Evolutionary conservation across 768 basidiomycete genomes (phyloP).

Genomic region (Auriscalpium microsporum): DNA sequence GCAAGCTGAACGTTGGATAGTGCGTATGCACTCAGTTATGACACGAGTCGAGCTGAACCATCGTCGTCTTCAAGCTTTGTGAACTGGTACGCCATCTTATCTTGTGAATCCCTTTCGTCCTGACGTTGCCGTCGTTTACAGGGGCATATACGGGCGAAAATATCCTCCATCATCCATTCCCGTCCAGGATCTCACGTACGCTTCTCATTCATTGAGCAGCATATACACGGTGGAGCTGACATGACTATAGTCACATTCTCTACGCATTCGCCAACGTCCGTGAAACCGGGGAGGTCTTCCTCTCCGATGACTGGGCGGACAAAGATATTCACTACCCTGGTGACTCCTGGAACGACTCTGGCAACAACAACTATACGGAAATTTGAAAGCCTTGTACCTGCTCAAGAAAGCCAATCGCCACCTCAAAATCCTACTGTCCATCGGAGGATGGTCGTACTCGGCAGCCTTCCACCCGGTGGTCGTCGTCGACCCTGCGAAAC

Average conservation of each 20-base stretch:
- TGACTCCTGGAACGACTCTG: constrained; percentile 90
- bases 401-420: constrained; percentile 82
- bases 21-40: constrained; percentile 30
- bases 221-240: constrained; percentile 3
- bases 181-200: constrained; percentile 75
- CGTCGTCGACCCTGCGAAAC: constrained; percentile 51
- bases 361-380: constrained; percentile 91
- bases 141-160: constrained; percentile 95
- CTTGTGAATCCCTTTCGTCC: neutral
- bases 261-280: constrained; percentile 91
- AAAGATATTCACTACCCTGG: constrained; percentile 94
- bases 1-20: constrained; percentile 77
- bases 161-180: constrained; percentile 85
- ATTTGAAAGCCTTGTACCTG: constrained; percentile 87
- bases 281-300: constrained; percentile 76
- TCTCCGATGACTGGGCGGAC: constrained; percentile 93
- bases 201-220: constrained; percentile 1
- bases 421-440: constrained; percentile 75
- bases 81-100: constrained; percentile 47
- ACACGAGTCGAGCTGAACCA: constrained; percentile 6
- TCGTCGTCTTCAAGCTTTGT: constrained; percentile 45
- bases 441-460: constrained; percentile 95
- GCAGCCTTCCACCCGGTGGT: constrained; percentile 79
- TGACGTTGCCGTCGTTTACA: constrained; percentile 17
- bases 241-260: constrained; percentile 59